Evolutionary conservation across 2,329 filamentous ascomycete genomes (phyloP).

Genomic region (Microdochium bolleyi): DNA sequence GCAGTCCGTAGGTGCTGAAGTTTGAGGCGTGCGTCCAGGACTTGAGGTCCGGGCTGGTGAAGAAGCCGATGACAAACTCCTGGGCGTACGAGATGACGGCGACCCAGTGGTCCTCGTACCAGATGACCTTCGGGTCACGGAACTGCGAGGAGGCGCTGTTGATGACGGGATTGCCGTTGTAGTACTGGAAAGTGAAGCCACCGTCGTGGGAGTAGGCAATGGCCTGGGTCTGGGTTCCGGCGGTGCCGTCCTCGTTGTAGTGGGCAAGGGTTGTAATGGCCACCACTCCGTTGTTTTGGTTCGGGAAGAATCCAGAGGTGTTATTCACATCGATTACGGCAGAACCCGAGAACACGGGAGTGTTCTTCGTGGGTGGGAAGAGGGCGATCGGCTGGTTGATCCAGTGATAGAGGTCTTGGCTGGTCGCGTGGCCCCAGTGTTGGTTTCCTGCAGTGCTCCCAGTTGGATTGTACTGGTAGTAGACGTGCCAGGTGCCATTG

Average conservation of each 20-base stretch:
- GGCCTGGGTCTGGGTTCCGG: conserved; percentile 42
- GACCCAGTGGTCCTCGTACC: conserved; percentile 49
- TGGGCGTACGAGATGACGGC: conserved; percentile 46
- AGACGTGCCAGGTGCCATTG: conserved; percentile 52
- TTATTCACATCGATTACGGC: conserved; percentile 55
- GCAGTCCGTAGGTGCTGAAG: conserved; percentile 43
- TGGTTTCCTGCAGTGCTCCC: conserved; percentile 22
- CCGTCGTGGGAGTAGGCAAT: conserved; percentile 55
- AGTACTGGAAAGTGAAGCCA: conserved; percentile 54
- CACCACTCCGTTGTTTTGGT: conserved; percentile 52
- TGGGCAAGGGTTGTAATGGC: conserved; percentile 41
- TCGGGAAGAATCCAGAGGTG: conserved; percentile 57
- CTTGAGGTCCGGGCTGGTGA: conserved; percentile 49
- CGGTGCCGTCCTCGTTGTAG: conserved; percentile 25
- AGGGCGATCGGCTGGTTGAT: conserved; percentile 56
- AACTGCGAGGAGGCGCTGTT: conserved; percentile 46
- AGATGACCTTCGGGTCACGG: conserved; percentile 58
- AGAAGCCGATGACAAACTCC: conserved; percentile 53
- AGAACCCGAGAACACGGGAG: conserved; percentile 44
- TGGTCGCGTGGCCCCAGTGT: conserved; percentile 62
- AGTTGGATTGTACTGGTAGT: conserved; percentile 45
- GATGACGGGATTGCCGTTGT: conserved; percentile 53
- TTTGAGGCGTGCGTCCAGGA: conserved; percentile 51
- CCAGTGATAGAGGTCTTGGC: conserved; percentile 55
- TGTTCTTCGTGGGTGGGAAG: conserved; percentile 33